Conservation (phyloP, 1,284 basidiomycete species). For the Tetrapyrgos nigripes region DNA sequence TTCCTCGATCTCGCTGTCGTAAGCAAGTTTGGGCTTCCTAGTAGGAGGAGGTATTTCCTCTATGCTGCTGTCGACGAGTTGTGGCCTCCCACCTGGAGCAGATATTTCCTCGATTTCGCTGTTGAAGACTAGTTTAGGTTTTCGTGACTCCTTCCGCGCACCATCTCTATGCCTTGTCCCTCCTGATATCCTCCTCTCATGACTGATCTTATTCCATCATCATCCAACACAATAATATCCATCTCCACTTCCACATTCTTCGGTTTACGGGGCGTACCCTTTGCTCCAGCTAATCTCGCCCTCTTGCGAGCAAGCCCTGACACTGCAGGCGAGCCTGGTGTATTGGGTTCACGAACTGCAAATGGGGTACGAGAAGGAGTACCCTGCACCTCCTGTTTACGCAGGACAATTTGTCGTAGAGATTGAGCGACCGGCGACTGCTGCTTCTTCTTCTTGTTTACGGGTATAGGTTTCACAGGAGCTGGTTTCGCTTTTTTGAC, state of each 20-base stretch:
- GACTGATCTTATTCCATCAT: constrained; percentile 58
- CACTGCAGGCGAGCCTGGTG: constrained; percentile 46
- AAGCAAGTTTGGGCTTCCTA: no score
- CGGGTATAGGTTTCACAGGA: constrained; percentile 33
- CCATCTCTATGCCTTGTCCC: neutral
- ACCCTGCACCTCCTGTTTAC: constrained; percentile 1
- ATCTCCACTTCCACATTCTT: constrained; percentile 57
- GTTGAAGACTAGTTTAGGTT: neutral
- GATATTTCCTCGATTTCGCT: neutral
- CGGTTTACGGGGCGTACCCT: constrained; percentile 40
- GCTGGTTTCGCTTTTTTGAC: constrained; percentile 14
- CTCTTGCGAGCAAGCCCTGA: constrained; percentile 28
- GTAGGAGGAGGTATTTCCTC: no score
- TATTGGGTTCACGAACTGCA: constrained; percentile 45
- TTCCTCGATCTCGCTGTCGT: no score
- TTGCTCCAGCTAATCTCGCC: constrained; percentile 31
- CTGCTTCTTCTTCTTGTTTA: constrained; percentile 39
- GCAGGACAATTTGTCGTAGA: constrained; percentile 19
- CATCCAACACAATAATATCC: constrained; percentile 71
- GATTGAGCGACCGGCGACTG: constrained; percentile 32
- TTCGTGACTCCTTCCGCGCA: neutral
- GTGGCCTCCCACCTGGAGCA: neutral
- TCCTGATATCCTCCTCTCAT: constrained; percentile 56
- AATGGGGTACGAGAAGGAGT: constrained; percentile 50
- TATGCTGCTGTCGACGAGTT: no score